These are phyloP conservation scores for Domatiomyces globalis DNA, from an alignment of 2,329 filamentous ascomycete genomes.

Conservation along the genomic window DNA sequence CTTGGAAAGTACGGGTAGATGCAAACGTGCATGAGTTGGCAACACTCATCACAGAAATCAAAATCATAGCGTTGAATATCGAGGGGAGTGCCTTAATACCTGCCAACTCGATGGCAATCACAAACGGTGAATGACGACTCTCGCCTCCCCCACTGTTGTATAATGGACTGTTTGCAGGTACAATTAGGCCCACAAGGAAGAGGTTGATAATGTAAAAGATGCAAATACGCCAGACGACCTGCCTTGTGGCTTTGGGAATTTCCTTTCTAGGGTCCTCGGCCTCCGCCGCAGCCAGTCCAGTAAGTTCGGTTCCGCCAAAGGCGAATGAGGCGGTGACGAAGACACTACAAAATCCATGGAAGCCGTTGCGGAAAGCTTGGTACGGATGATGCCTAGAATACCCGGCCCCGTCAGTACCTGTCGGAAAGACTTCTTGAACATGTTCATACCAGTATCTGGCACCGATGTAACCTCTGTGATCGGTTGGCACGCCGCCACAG, in stretches of 20 bases:
- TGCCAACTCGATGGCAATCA: constrained; percentile 77
- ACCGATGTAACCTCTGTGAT: constrained; percentile 14
- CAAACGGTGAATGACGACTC: constrained; percentile 71
- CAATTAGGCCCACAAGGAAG: constrained; percentile 65
- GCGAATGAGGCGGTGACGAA: constrained; percentile 52
- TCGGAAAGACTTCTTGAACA: constrained; percentile 43
- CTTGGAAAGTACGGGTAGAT: constrained; percentile 76
- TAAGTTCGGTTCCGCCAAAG: constrained; percentile 48
- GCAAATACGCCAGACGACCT: constrained; percentile 83
- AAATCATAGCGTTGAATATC: constrained; percentile 88
- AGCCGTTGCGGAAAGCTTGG: constrained; percentile 49
- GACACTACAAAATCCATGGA: constrained; percentile 50
- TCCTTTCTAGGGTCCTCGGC: constrained; percentile 50
- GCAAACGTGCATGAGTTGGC: constrained; percentile 87
- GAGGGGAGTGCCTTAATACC: constrained; percentile 69
- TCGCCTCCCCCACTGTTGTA: constrained; percentile 52
- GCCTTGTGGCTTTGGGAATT: constrained; percentile 74
- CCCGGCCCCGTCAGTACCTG: constrained; percentile 39
- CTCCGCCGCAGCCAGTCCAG: constrained; percentile 46
- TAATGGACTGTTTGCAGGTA: constrained; percentile 35
- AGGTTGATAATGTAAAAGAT: constrained; percentile 82
- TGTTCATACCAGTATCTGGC: constrained; percentile 34
- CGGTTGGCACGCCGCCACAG: constrained; percentile 46
- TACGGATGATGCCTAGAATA: constrained; percentile 45
- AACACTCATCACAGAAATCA: constrained; percentile 78